Percentiles rank a stretch among this genome's conserved stretches.
Conservation (phyloP, 441 rosid species). For the Gossypium schwendimanii region DNA sequence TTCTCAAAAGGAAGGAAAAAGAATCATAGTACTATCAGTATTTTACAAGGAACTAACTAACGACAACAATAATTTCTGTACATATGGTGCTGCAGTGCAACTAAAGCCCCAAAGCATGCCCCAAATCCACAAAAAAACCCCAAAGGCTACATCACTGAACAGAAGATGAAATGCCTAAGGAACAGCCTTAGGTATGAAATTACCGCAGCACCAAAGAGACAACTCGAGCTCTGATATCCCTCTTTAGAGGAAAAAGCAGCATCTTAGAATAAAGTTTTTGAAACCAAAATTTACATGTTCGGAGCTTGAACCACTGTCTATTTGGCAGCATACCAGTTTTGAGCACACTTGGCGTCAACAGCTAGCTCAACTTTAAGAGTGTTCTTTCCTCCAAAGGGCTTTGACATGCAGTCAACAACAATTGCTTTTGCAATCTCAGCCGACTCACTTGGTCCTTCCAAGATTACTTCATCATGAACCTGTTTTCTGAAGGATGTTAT, state of each 20-base stretch:
- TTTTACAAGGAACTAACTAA: slow-evolving; percentile 8
- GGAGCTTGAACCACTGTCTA: slow-evolving; percentile 20
- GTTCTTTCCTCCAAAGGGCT: slow-evolving; percentile 70
- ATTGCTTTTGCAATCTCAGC: slow-evolving; percentile 75
- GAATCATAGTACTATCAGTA: neutral
- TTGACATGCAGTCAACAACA: slow-evolving; percentile 83
- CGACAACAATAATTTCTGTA: neutral
- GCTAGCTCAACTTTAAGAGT: slow-evolving; percentile 69
- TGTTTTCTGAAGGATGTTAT: slow-evolving; percentile 27
- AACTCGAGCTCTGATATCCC: neutral
- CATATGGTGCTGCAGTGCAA: neutral
- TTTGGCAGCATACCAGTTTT: slow-evolving; percentile 85
- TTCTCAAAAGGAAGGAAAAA: neutral
- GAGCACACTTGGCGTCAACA: slow-evolving; percentile 92
- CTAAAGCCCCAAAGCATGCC: neutral
- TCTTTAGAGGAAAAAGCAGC: neutral
- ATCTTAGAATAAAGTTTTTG: neutral
- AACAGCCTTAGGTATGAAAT: neutral
- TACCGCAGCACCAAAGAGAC: neutral
- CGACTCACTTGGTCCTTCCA: slow-evolving; percentile 93
- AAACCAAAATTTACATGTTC: neutral
- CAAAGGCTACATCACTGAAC: neutral
- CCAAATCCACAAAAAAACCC: neutral
- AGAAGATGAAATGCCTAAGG: neutral
- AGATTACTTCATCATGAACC: slow-evolving; percentile 97